Evolutionary conservation across 257 asterid species (phyloP).

Genomic region (Oldenlandia corymbosa): DNA sequence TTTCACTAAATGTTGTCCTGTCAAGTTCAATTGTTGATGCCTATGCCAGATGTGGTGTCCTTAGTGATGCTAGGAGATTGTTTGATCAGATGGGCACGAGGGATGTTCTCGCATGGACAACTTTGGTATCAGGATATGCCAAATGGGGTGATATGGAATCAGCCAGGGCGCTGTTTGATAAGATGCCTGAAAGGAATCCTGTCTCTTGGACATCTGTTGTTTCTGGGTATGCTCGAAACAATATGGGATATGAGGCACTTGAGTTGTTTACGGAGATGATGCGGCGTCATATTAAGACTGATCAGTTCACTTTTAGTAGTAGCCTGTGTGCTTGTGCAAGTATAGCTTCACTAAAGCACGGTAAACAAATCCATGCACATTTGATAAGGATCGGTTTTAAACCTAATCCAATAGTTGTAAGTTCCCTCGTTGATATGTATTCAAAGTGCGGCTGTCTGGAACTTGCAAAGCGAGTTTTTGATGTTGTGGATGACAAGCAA

Average conservation of each 20-base stretch:
- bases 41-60: slow-evolving; percentile 59
- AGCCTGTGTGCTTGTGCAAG: slow-evolving; percentile 63
- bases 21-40: slow-evolving; percentile 58
- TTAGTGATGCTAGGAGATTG: slow-evolving; percentile 52
- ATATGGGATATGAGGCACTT: slow-evolving; percentile 43
- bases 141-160: slow-evolving; percentile 50
- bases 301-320: slow-evolving; percentile 56
- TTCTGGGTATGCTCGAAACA: slow-evolving; percentile 51
- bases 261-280: slow-evolving; percentile 43
- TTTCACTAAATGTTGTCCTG: slow-evolving; percentile 52
- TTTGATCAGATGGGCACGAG: slow-evolving; percentile 54
- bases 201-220: slow-evolving; percentile 72
- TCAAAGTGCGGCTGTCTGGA: slow-evolving; percentile 58
- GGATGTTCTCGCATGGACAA: slow-evolving; percentile 76
- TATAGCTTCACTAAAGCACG: slow-evolving; percentile 34
- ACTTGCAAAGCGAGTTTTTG: slow-evolving; percentile 43
- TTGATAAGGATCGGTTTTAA: slow-evolving; percentile 38
- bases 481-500: slow-evolving; percentile 29
- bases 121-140: slow-evolving; percentile 65
- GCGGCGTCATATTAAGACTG: slow-evolving; percentile 37
- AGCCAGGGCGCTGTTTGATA: slow-evolving; percentile 46
- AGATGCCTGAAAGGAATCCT: slow-evolving; percentile 53
- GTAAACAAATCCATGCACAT: slow-evolving; percentile 64
- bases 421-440: slow-evolving; percentile 72
- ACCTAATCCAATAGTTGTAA: slow-evolving; percentile 48